A percentile compares a stretch with the other conserved stretches of the same genome.
phyloP scores from a whole-genome alignment of 1,284 basidiomycete species.

The Sporisorium reilianum region DNA sequence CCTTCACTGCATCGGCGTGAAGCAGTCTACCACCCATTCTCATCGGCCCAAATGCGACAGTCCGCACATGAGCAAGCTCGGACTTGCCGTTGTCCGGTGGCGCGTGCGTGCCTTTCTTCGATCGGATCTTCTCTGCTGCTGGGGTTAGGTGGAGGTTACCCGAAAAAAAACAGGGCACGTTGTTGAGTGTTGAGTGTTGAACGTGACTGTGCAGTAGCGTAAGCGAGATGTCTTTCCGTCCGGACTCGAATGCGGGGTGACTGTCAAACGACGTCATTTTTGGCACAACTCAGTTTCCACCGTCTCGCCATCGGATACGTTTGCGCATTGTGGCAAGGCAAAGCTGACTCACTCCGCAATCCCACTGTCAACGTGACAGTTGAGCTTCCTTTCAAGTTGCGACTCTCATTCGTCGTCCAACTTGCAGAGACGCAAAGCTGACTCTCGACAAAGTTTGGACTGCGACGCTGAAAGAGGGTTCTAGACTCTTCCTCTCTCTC shows the following conservation, averaged over 20 bases:
- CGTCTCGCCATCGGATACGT: slow-evolving; percentile 8
- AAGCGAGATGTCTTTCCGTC: slow-evolving; percentile 10
- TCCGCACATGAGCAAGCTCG: too few relatives aligned
- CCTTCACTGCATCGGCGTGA: too few relatives aligned
- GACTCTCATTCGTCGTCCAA: not conserved
- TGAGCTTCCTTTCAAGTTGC: too few relatives aligned
- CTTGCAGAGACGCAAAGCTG: slow-evolving; percentile 3
- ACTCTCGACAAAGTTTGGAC: not conserved
- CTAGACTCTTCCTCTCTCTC: not conserved
- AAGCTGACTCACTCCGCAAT: slow-evolving; percentile 11
- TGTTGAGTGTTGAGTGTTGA: not conserved
- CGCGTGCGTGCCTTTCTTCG: not conserved
- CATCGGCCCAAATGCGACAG: too few relatives aligned
- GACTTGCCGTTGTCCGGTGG: not conserved
- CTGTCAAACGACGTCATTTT: slow-evolving; percentile 47
- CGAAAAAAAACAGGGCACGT: slow-evolving; percentile 9
- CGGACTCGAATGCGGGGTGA: slow-evolving; percentile 27
- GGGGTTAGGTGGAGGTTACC: slow-evolving; percentile 16
- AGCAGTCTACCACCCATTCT: too few relatives aligned
- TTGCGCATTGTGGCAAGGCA: not conserved
- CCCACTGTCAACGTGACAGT: too few relatives aligned
- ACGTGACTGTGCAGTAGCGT: not conserved
- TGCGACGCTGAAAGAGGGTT: not conserved
- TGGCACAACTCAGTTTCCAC: not conserved
- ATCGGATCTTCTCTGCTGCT: not conserved